These are phyloP conservation scores for Boletus rufocinnamomeus DNA, from an alignment of 768 basidiomycete genomes.

Conservation along the genomic window DNA sequence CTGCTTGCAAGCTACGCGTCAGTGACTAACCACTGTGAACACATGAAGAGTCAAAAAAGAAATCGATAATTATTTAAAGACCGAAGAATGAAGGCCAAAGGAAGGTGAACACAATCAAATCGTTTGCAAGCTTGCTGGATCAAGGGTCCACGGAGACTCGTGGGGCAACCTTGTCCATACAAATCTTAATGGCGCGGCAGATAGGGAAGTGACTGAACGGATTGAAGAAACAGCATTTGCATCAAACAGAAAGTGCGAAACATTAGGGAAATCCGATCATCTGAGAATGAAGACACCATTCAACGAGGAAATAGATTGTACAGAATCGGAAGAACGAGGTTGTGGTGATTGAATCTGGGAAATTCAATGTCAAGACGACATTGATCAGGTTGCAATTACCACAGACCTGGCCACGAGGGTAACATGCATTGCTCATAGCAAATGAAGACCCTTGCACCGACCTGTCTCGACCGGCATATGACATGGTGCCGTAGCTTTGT, in stretches of 20 bases:
- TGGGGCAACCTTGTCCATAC: slow-evolving; percentile 5
- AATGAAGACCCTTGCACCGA: slow-evolving; percentile 18
- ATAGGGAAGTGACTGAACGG: slow-evolving; percentile 5
- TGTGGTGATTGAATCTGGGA: slow-evolving; percentile 7
- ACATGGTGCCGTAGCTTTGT: slow-evolving; percentile 16
- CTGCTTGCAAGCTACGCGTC: slow-evolving; percentile 26
- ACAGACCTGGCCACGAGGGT: slow-evolving; percentile 23
- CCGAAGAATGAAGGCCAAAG: slow-evolving; percentile 12
- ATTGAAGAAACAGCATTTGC: slow-evolving; percentile 7
- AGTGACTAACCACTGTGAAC: slow-evolving; percentile 18
- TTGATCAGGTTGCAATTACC: slow-evolving; percentile 11
- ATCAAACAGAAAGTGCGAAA: slow-evolving; percentile 9
- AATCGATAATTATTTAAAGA: slow-evolving; percentile 10
- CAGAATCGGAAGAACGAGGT: slow-evolving; percentile 11
- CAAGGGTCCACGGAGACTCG: slow-evolving; percentile 20
- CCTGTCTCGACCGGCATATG: slow-evolving; percentile 13
- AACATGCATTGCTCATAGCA: slow-evolving; percentile 16
- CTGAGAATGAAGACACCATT: slow-evolving; percentile 14
- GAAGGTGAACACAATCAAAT: slow-evolving; percentile 12
- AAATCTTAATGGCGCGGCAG: slow-evolving; percentile 9
- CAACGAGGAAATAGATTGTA: slow-evolving; percentile 8
- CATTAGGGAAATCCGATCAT: slow-evolving; percentile 6
- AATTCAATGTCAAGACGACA: slow-evolving; percentile 13
- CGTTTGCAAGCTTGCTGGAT: slow-evolving; percentile 9
- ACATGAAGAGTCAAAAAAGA: slow-evolving; percentile 11